Percentiles rank a stretch among this genome's conserved stretches.
Conservation (phyloP, 1,139 yeast species). For the Pneumocystis murina region DNA sequence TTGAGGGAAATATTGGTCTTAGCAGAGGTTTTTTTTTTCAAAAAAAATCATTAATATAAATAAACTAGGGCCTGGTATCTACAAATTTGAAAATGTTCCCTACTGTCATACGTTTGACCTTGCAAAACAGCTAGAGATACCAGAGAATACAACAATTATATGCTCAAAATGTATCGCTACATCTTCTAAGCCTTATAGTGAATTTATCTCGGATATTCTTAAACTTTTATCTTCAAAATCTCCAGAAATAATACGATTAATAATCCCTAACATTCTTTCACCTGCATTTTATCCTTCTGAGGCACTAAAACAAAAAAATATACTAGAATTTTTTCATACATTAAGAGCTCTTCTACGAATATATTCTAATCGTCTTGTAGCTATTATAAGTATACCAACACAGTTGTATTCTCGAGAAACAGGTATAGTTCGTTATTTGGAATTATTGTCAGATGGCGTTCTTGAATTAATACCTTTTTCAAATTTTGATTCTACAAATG, state of each 20-base stretch:
- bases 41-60: conserved; percentile 13
- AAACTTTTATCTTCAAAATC: conserved; percentile 8
- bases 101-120: conserved; percentile 14
- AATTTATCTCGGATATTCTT: conserved; percentile 10
- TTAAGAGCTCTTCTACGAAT: conserved; percentile 42
- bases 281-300: conserved; percentile 59
- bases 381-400: conserved; percentile 45
- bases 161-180: background rate
- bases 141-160: background rate
- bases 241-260: conserved; percentile 39
- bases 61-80: conserved; percentile 7
- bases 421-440: conserved; percentile 39
- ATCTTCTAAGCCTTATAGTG: conserved; percentile 8
- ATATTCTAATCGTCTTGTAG: conserved; percentile 33
- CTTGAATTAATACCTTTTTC: conserved; percentile 63
- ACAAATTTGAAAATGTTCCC: conserved; percentile 3
- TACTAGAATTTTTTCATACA: conserved; percentile 49
- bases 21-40: background rate
- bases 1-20: conserved; percentile 16
- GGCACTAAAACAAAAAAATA: conserved; percentile 34
- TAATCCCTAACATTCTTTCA: conserved; percentile 61
- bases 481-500: conserved; percentile 4
- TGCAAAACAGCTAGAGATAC: conserved; percentile 12
- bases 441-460: conserved; percentile 50
- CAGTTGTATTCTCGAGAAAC: conserved; percentile 47